Evolutionary conservation across 2,329 filamentous ascomycete genomes (phyloP).

Genomic region (Anthostomella pinea): DNA sequence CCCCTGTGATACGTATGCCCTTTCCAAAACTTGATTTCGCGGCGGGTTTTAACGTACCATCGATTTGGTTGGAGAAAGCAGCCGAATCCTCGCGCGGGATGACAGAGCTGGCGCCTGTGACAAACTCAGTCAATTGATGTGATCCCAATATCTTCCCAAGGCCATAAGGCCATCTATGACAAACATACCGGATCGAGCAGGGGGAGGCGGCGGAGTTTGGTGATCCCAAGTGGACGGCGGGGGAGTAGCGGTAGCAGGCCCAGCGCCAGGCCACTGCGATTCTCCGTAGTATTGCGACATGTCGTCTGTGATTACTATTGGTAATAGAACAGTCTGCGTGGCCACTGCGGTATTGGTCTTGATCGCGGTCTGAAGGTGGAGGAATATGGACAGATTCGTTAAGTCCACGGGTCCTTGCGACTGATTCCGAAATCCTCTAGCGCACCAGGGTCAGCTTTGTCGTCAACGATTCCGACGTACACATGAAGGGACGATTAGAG

Average conservation of each 20-base stretch:
- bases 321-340: too few species aligned
- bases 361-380: slow-evolving; percentile 3
- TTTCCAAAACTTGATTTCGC: not conserved
- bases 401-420: slow-evolving; percentile 1
- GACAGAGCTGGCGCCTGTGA: slow-evolving; percentile 69
- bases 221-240: slow-evolving; percentile 69
- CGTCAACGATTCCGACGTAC: too few species aligned
- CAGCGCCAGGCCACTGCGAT: slow-evolving; percentile 32
- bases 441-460: slow-evolving; percentile 6
- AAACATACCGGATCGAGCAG: slow-evolving; percentile 64
- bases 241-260: slow-evolving; percentile 37
- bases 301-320: slow-evolving; percentile 6
- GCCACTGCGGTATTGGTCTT: not conserved
- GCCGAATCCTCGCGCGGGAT: slow-evolving; percentile 70
- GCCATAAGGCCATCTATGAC: not conserved
- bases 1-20: slow-evolving; percentile 6
- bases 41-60: slow-evolving; percentile 63
- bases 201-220: slow-evolving; percentile 65
- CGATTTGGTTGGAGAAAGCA: slow-evolving; percentile 84
- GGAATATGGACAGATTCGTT: not conserved
- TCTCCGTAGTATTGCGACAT: slow-evolving; percentile 37
- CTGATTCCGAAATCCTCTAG: slow-evolving; percentile 4
- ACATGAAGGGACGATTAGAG: not conserved
- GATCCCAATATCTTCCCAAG: not conserved
- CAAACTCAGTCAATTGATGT: slow-evolving; percentile 23